A percentile compares a stretch with the other conserved stretches of the same genome.
Conservation (phyloP, 202 grass and related monocot species). For the Digitaria exilis region DNA sequence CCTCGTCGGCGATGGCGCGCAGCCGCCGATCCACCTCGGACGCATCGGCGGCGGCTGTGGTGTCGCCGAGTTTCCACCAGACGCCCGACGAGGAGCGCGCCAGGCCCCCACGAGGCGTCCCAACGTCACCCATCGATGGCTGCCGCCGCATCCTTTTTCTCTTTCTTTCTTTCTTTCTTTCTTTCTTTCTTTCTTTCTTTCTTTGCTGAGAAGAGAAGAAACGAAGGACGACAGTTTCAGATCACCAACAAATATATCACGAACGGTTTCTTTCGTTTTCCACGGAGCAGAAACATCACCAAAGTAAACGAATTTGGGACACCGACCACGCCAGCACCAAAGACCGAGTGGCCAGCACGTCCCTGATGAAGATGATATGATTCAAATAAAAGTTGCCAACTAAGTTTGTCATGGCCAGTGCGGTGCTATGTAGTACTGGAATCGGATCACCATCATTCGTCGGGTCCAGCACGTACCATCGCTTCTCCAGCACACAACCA, state of each 20-base stretch:
- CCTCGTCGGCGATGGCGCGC: slow-evolving; percentile 42
- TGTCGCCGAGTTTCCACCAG: slow-evolving; percentile 53
- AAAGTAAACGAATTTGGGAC: too few species aligned
- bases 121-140: neutral
- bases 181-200: too few species aligned
- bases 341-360: neutral
- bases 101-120: neutral
- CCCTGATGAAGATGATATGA: too few species aligned
- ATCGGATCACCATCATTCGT: too few species aligned
- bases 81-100: slow-evolving; percentile 36
- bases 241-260: neutral
- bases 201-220: too few species aligned
- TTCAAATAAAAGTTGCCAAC: too few species aligned
- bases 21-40: slow-evolving; percentile 31
- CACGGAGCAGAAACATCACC: neutral
- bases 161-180: neutral
- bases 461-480: too few species aligned
- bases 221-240: neutral
- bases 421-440: too few species aligned
- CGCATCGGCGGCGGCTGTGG: neutral
- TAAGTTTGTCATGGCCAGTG: too few species aligned
- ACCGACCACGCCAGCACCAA: too few species aligned
- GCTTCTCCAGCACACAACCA: neutral
- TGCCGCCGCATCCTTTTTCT: neutral
- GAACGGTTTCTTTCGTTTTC: neutral